phyloP scores from a whole-genome alignment of 2,329 filamentous ascomycete genomes.

The Botrytis cinerea region DNA sequence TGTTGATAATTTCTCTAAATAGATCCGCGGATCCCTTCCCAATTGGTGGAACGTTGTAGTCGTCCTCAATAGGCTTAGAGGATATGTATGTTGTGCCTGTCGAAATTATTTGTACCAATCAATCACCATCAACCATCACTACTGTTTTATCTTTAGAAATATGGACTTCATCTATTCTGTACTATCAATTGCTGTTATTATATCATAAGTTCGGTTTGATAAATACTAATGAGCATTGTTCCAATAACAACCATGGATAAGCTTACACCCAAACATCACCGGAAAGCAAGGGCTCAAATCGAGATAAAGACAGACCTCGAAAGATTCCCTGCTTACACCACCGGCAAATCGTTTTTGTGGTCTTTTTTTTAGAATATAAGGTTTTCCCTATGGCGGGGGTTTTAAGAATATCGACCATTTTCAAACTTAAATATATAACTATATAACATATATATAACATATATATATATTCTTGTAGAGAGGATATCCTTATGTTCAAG shows the following conservation, averaged over 20 bases:
- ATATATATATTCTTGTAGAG: too few relatives aligned
- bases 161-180: background rate
- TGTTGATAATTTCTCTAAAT: background rate
- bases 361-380: too few relatives aligned
- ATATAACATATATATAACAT: too few relatives aligned
- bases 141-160: background rate
- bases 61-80: background rate
- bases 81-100: background rate
- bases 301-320: background rate
- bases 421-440: background rate
- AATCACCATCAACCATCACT: background rate
- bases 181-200: too few relatives aligned
- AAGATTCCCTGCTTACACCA: background rate
- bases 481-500: too few relatives aligned
- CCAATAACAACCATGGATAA: background rate
- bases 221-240: background rate
- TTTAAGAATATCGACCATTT: background rate
- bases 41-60: background rate
- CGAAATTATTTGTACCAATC: background rate
- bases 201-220: background rate
- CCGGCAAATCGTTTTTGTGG: background rate
- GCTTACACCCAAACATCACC: background rate
- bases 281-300: background rate
- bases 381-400: background rate
- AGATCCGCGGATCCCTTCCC: conserved; percentile 1